Conservation (phyloP, 176 grass and related monocot genomes). For the Rhynchospora pubera region DNA sequence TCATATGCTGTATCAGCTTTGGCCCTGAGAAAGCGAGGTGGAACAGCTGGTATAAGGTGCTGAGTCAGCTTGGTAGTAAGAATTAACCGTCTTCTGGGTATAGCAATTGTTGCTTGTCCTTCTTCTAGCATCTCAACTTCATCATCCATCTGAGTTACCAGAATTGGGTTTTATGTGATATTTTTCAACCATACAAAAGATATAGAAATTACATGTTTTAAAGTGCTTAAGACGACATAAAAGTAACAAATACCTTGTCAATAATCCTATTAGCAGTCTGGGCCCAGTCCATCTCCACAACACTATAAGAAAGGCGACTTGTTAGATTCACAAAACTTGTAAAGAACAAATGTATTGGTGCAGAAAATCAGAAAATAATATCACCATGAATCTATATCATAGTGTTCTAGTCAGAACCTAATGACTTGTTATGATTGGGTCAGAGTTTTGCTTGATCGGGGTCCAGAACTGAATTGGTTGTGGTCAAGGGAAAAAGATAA, state of each 20-base stretch:
- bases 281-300: conserved; percentile 68
- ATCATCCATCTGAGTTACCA: conserved; percentile 45
- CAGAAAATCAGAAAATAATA: not conserved
- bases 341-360: conserved; percentile 6
- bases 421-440: not conserved
- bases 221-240: not conserved
- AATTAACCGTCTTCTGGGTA: conserved; percentile 56
- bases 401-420: not conserved
- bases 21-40: conserved; percentile 52
- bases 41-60: conserved; percentile 70
- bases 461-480: not conserved
- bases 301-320: conserved; percentile 41
- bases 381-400: not conserved
- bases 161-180: not conserved
- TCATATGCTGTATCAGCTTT: conserved; percentile 63
- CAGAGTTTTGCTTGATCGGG: not conserved
- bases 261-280: conserved; percentile 74
- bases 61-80: conserved; percentile 75
- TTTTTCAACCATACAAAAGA: conserved; percentile 4
- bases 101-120: conserved; percentile 28
- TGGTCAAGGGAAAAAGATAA: not conserved
- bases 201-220: not conserved
- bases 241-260: conserved; percentile 65
- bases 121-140: conserved; percentile 71
- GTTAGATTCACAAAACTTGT: conserved; percentile 25